These are phyloP conservation scores for Eleusine coracana DNA, from an alignment of 176 grass and related monocot genomes.

Conservation along the genomic window DNA sequence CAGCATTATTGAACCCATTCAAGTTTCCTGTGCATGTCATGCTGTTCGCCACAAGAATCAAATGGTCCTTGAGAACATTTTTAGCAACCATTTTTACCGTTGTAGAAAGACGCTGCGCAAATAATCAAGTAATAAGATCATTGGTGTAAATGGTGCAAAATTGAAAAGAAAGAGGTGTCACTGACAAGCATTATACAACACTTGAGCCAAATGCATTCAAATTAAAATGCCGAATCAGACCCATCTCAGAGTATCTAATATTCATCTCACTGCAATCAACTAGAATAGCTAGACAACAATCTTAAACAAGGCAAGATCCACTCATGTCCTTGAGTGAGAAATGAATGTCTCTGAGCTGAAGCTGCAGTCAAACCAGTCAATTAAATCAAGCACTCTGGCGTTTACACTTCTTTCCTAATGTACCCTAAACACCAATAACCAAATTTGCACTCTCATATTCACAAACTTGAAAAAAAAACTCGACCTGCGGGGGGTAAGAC, in stretches of 20 bases:
- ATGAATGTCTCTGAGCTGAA: not conserved
- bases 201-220: slow-evolving; percentile 7
- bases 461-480: not conserved
- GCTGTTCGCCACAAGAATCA: slow-evolving; percentile 87
- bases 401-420: not conserved
- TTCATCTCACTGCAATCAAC: not conserved
- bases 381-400: not conserved
- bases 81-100: slow-evolving; percentile 73
- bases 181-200: slow-evolving; percentile 18
- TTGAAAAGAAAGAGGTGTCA: not conserved
- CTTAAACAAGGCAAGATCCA: slow-evolving; percentile 9
- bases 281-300: slow-evolving; percentile 8
- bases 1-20: slow-evolving; percentile 83
- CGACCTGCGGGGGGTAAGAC: too few species aligned
- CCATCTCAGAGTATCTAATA: slow-evolving; percentile 39
- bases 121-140: slow-evolving; percentile 28
- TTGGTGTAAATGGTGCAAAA: not conserved
- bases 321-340: not conserved
- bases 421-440: too few species aligned
- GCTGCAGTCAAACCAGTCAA: not conserved
- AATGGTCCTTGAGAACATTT: slow-evolving; percentile 84
- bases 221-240: not conserved
- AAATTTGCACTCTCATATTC: not conserved
- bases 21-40: slow-evolving; percentile 88
- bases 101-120: slow-evolving; percentile 76